Base-by-base conservation (phyloP, 148 eudicot species). In the Chenopodium formosanum region DNA sequence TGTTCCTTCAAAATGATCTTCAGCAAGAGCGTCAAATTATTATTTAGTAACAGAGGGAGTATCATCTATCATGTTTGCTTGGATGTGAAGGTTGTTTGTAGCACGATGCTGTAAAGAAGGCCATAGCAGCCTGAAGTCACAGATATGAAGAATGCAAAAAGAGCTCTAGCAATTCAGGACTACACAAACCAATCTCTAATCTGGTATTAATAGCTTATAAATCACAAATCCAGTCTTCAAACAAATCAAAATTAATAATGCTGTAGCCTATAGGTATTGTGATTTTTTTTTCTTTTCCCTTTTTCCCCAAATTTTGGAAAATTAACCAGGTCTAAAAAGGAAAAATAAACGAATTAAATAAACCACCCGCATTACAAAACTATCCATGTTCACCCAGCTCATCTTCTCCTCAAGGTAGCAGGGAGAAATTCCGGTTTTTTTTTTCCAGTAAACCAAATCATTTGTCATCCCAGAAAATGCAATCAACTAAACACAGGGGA, bases 171-270 rank as follows among this genome's bases (percentile, higher is more conserved):
- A 83, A 34, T 65, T 60, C 70, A 79, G 63, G 58, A 23, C 37
- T 76, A 70, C 66, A 81, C 25, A 74, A 67, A 56, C 63, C 82
- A 81, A 81, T 72, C 80, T 70, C 81, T 82, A 78, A 66, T 47
- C 69, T 81, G 75, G 74, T 78, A 71, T 82, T 63, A 83, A 77
- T 53, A 70, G 60, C 60, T 70, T 47, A 40, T 69, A 14, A 67
- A 46, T 69, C 84, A 79, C 82, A 81, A 86, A 76, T 68, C 63
- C 63, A 87, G 66, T 22, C 79, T 72, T 29, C 52, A 79, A 84
- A 84, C 82, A 84, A 76, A 75, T 83, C 79, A 56, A 70, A 81
- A 32, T 31, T 46, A 48, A 82, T 70, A 23, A 68, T 71, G 47
- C 80, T 81, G 67, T 84, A 50, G 53, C 62, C 62, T 56, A 56